A percentile compares a stretch with the other conserved stretches of the same genome.
These are phyloP conservation scores for Dipteronia dyeriana DNA, from an alignment of 345 rosid genomes.

Conservation along the genomic window DNA sequence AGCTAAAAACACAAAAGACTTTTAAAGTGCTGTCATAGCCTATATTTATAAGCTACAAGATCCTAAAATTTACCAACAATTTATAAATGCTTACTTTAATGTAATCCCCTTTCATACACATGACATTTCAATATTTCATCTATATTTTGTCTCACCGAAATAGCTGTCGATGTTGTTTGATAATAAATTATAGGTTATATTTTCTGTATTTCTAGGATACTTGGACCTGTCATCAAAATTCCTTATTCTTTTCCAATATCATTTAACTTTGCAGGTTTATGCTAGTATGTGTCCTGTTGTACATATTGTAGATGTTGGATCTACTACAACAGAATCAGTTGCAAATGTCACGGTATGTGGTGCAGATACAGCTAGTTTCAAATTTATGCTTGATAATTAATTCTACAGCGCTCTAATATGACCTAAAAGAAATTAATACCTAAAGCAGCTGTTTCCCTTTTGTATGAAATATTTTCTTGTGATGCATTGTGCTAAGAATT, in stretches of 20 bases:
- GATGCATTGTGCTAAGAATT: neutral
- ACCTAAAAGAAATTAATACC: neutral
- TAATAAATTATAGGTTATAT: neutral
- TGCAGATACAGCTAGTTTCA: conserved; percentile 10
- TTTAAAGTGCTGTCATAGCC: neutral
- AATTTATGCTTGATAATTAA: neutral
- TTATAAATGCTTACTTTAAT: no score
- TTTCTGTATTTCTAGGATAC: neutral
- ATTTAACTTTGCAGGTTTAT: conserved; percentile 56
- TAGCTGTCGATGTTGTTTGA: neutral
- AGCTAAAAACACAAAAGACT: neutral
- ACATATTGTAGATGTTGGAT: conserved; percentile 57
- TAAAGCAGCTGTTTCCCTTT: neutral
- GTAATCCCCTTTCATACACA: neutral
- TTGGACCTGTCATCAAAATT: neutral
- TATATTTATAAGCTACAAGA: neutral
- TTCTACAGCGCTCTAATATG: neutral
- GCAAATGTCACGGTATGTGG: conserved; percentile 61
- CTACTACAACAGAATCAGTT: conserved; percentile 49
- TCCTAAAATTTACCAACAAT: neutral
- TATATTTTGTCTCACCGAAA: neutral
- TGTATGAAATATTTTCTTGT: neutral
- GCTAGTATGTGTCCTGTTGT: conserved; percentile 59
- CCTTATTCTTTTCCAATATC: neutral
- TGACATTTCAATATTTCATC: neutral